These are phyloP conservation scores for Dipodascus albidus DNA, from an alignment of 805 yeast species.

Conservation along the genomic window DNA sequence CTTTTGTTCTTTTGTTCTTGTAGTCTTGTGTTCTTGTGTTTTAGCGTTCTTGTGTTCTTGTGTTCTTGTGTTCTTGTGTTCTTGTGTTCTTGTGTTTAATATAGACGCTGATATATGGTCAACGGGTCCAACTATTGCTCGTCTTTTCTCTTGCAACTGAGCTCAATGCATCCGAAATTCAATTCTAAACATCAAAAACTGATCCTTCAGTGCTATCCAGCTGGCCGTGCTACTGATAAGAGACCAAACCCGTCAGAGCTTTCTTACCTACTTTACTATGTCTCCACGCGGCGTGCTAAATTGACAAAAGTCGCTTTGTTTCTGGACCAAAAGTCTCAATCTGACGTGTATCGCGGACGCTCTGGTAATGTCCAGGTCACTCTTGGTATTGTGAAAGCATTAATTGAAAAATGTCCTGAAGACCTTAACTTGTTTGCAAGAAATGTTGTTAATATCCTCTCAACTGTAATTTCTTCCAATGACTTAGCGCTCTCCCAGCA, in stretches of 20 bases:
- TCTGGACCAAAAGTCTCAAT: conserved; percentile 45
- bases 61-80: too few species aligned
- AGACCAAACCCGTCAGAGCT: conserved; percentile 89
- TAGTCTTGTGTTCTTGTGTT: too few species aligned
- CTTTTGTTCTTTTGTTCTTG: too few species aligned
- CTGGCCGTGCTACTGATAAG: conserved; percentile 77
- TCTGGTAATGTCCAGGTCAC: conserved; percentile 81
- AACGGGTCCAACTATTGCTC: not conserved
- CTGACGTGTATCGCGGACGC: conserved; percentile 50
- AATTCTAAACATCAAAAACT: conserved; percentile 82
- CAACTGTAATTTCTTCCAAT: conserved; percentile 36
- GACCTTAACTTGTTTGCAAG: conserved; percentile 76
- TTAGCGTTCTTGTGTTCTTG: too few species aligned
- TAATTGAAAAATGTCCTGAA: conserved; percentile 67
- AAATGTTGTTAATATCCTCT: conserved; percentile 51
- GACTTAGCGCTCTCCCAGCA: conserved; percentile 52
- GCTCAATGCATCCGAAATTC: conserved; percentile 20
- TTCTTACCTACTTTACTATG: conserved; percentile 78
- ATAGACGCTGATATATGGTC: not conserved
- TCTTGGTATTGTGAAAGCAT: conserved; percentile 51
- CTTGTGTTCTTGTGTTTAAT: too few species aligned
- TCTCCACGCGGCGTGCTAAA: conserved; percentile 79
- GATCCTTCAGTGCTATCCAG: conserved; percentile 85
- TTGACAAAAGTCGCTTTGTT: conserved; percentile 75
- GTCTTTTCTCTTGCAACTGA: not conserved